Evolutionary conservation across 2,329 filamentous ascomycete genomes (phyloP), one percentile per base, ranked within the genome.

Genomic region (Fusarium scirpi): DNA sequence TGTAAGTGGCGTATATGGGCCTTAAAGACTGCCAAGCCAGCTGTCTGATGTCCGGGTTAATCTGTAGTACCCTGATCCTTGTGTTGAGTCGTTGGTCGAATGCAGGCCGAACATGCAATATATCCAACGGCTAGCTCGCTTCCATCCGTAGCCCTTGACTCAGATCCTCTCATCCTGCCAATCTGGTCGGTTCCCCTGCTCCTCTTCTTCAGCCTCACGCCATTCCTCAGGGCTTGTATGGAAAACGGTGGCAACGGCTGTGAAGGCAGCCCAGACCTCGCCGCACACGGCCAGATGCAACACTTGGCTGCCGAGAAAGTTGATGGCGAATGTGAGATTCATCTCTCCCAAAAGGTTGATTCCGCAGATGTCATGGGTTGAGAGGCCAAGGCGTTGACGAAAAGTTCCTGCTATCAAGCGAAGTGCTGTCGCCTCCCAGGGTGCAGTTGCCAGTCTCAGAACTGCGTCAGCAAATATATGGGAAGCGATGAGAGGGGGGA

Each of bases 401-500:
- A 82, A 85, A 24, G 80, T 74, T 40, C 82, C 79, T 4, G 85
- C 85, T 24, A 87, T 70, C 5, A 82, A 71, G 5, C 86, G 79
- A 22, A 86, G 76, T 4, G 81, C 80, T 12, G 82, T 75, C 0
- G 84, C 82, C 52, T 89, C 86, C 32, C 83, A 76, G 2, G 86
- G 85, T 16, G 81, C 78, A 32, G 84, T 78, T 3, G 85, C 29
- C 9, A 87, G 49, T 32, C 84, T 81, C 1, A 82, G 76, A 2
- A 80, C 69, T 3, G 84, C 78, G 25, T 83, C 80, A 1, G 84
- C 81, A 27, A 88, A 76, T 5, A 87, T 81, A 44, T 84, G 82
- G 1, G 84, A 79, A 0, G 85, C 86, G 9, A 80, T 67, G 8
- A 87, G 73, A 0, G 84, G 81, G 9, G 87, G 86, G 3, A 89